These are phyloP conservation scores for Irpex rosettiformis DNA, from an alignment of 1,284 basidiomycete genomes.

Conservation along the genomic window DNA sequence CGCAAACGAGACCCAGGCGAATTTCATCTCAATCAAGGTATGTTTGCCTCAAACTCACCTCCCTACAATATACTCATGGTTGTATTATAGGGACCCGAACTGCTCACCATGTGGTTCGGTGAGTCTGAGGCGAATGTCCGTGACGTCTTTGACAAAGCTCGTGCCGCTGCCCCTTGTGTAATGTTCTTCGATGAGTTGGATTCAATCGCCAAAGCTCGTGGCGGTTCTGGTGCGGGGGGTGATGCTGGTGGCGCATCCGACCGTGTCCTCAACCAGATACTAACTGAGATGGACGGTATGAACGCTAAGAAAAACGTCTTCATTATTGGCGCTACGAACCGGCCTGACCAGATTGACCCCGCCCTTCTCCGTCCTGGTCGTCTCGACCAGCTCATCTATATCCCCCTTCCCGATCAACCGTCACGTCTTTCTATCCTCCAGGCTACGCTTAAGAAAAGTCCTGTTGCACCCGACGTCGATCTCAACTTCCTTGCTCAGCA, in stretches of 20 bases:
- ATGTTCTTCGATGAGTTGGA: conserved; percentile 99
- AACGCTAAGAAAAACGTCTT: conserved; percentile 99
- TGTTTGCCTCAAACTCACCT: conserved; percentile 10
- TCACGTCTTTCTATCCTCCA: conserved; percentile 91
- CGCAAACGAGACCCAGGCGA: conserved; percentile 99
- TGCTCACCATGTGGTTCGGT: conserved; percentile 99
- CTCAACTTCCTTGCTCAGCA: conserved; percentile 87
- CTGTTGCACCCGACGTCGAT: conserved; percentile 84
- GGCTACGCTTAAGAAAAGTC: conserved; percentile 92
- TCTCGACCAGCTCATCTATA: conserved; percentile 94
- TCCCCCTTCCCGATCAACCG: conserved; percentile 90
- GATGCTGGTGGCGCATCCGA: conserved; percentile 96
- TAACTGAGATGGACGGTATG: conserved; percentile 99
- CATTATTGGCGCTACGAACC: conserved; percentile 98
- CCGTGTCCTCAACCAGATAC: conserved; percentile 95
- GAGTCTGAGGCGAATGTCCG: conserved; percentile 99
- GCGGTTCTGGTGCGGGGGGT: conserved; percentile 72
- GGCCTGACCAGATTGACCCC: conserved; percentile 98
- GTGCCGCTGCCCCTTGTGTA: conserved; percentile 97
- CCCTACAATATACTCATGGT: conserved; percentile 4
- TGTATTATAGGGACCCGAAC: conserved; percentile 80
- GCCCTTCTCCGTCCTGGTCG: conserved; percentile 97
- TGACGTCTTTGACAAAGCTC: conserved; percentile 99
- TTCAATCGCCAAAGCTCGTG: conserved; percentile 97
- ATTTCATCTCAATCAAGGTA: conserved; percentile 94